These are phyloP conservation scores for Tilletia horrida DNA, from an alignment of 1,284 basidiomycete genomes.

Conservation along the genomic window DNA sequence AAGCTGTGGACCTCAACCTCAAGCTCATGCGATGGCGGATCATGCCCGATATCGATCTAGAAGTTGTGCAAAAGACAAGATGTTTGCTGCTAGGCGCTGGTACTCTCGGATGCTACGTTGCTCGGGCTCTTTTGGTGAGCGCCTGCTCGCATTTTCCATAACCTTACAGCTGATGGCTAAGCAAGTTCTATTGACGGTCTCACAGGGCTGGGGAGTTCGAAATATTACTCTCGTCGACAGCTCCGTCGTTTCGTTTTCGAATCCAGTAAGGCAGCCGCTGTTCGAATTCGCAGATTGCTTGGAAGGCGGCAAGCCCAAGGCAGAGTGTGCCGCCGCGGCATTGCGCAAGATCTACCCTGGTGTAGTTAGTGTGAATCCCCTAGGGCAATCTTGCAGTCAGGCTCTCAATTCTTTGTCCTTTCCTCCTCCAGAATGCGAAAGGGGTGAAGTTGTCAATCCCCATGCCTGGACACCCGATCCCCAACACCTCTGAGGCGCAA, in stretches of 20 bases:
- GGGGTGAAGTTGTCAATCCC: slow-evolving; percentile 77
- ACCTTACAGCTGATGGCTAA: neutral
- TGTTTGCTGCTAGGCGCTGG: slow-evolving; percentile 90
- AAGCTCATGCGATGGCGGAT: slow-evolving; percentile 99
- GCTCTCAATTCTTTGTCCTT: neutral
- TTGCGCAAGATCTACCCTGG: slow-evolving; percentile 88
- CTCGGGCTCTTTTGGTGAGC: slow-evolving; percentile 70
- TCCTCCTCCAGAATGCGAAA: slow-evolving; percentile 65
- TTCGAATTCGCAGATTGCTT: slow-evolving; percentile 93
- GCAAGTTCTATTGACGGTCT: neutral
- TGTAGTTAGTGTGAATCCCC: slow-evolving; percentile 63
- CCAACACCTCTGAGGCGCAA: slow-evolving; percentile 55
- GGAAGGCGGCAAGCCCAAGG: slow-evolving; percentile 89
- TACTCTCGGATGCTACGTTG: slow-evolving; percentile 93
- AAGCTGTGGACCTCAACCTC: slow-evolving; percentile 92
- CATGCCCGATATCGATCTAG: slow-evolving; percentile 80
- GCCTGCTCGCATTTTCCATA: neutral
- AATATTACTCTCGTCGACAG: slow-evolving; percentile 91
- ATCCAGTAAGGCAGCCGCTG: slow-evolving; percentile 91
- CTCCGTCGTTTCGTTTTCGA: slow-evolving; percentile 86
- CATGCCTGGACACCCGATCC: slow-evolving; percentile 94
- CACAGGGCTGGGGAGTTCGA: slow-evolving; percentile 74
- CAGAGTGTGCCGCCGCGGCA: slow-evolving; percentile 80
- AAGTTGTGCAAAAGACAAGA: slow-evolving; percentile 73
- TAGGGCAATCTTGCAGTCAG: neutral